These are phyloP conservation scores for Malus sylvestris DNA, from an alignment of 306 rosid genomes.

Conservation along the genomic window DNA sequence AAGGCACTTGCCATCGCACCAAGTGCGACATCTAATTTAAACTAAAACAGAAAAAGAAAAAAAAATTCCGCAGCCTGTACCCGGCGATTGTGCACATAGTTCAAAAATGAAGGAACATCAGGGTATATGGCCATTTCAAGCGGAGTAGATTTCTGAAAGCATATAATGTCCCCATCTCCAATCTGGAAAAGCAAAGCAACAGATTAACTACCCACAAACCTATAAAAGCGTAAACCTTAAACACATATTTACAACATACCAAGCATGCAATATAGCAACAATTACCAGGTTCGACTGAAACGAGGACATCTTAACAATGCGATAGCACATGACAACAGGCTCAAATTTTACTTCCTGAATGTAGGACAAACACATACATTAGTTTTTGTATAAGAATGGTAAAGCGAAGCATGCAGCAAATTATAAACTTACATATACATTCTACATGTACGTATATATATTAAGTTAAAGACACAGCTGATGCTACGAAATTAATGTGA, in stretches of 20 bases:
- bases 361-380: neutral
- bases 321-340: conserved; percentile 77
- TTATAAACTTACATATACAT: neutral
- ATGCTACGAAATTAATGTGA: neutral
- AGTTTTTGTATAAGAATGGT: neutral
- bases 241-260: neutral
- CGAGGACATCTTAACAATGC: conserved; percentile 42
- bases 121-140: conserved; percentile 45
- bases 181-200: conserved; percentile 40
- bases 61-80: conserved; percentile 21
- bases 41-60: no score
- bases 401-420: neutral
- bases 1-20: no score
- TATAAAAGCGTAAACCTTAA: neutral
- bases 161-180: conserved; percentile 91
- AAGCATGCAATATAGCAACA: neutral
- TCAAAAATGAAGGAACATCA: conserved; percentile 73
- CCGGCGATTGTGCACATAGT: conserved; percentile 89
- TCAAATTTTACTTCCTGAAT: conserved; percentile 79
- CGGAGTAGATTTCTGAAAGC: conserved; percentile 62
- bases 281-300: conserved; percentile 65
- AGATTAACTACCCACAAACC: neutral
- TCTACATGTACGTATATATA: neutral
- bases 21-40: no score
- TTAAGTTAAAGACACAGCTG: neutral